Evolutionary conservation across 208 protist genomes (phyloP).

Genomic region (Trypanosoma conorhini): DNA sequence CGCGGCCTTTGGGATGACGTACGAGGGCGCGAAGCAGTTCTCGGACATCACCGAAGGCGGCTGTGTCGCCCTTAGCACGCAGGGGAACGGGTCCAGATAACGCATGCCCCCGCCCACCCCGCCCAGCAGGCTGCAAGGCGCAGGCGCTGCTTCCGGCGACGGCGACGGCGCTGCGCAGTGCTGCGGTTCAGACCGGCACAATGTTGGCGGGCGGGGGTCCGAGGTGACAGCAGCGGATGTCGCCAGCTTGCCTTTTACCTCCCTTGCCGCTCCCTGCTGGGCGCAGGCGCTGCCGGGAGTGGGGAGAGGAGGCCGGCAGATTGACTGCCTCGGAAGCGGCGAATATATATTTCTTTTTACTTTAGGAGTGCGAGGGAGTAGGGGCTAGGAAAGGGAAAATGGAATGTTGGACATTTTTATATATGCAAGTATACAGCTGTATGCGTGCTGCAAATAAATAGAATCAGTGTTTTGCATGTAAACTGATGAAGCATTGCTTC

Average conservation of each 20-base stretch:
- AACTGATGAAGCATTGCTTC: not conserved
- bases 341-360: not conserved
- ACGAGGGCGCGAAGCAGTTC: slow-evolving; percentile 79
- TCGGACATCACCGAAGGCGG: slow-evolving; percentile 45
- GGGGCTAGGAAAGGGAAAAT: not conserved
- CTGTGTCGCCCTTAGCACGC: not conserved
- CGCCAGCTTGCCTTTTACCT: not conserved
- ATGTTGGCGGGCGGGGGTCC: not conserved
- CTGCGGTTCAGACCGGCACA: not conserved
- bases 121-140: not conserved
- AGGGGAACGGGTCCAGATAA: not conserved
- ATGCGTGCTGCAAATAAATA: not conserved
- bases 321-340: not conserved
- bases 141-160: not conserved
- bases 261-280: not conserved
- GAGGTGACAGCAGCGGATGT: not conserved
- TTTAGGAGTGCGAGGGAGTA: not conserved
- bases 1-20: slow-evolving; percentile 74
- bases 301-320: not conserved
- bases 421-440: not conserved
- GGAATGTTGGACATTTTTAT: not conserved
- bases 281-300: not conserved
- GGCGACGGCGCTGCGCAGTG: not conserved
- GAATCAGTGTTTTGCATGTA: not conserved
- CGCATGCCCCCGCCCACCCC: not conserved